Base-by-base conservation (phyloP, 345 rosid genomes). In the Linum trigynum region DNA sequence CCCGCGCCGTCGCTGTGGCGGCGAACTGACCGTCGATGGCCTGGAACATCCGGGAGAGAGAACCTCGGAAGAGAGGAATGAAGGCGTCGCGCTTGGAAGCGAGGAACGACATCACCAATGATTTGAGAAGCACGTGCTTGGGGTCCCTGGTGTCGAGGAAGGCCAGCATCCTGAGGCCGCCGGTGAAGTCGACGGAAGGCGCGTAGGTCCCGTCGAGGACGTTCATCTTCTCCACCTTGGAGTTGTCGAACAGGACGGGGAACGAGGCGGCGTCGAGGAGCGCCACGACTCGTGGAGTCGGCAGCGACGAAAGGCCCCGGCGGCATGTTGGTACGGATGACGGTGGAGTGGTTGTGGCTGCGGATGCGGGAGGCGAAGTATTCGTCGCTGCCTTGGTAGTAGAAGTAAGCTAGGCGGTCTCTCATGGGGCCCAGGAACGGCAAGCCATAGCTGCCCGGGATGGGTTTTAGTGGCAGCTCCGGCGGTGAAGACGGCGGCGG, bases 321-420 rank as follows among this genome's bases (percentile, higher is more conserved):
- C 12, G 86, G 83, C 80, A 82, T 77, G 68, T 82, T 79, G 42
- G 80, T 72, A 39, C 40, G 67, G 69, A 79, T 63, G 43, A 82
- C 64, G 0, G 83, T 82, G 65, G 82, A 79, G 32, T 23, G 1
- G 2, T 64, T 39, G 71, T 77, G 53, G 64, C 75, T 69, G 7
- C 36, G 32, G 48, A 74, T 57, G 12, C 72, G 71, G 66, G 61
- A 48, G 3, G n/a, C 12, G 59, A 79, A 79, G 77, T 68, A 82
- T 37, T 75, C 45, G n/a, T 77, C 80, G 38, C 5, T 7, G 7
- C 86, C 84, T 72, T 83, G 76, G 67, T 69, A 17, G 76, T 83
- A 83, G 72, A 83, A 83, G 76, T 72, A 83, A 11, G 78, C 78
- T 39, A 71, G 70, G 23, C 86, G 86, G 48, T 83, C 86, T 45